Conservation (phyloP, 176 grass and related monocot genomes). For the Cymbopogon citratus region DNA sequence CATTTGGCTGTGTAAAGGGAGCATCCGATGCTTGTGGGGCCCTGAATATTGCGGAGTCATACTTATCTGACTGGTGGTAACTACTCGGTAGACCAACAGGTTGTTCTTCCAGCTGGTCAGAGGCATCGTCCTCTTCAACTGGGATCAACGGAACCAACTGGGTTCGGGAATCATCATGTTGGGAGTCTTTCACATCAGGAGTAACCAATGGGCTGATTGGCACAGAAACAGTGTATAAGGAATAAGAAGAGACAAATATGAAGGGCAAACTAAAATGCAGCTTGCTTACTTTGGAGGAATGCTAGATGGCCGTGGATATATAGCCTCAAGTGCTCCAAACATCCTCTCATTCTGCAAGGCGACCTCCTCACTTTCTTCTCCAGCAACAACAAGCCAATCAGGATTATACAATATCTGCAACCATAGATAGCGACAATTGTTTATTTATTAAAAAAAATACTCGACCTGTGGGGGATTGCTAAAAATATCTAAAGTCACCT, state of each 20-base stretch:
- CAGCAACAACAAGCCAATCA: slow-evolving; percentile 69
- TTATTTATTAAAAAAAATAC: not conserved
- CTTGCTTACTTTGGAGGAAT: slow-evolving; percentile 84
- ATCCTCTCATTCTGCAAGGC: slow-evolving; percentile 71
- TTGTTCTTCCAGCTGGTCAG: slow-evolving; percentile 51
- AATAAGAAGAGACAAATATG: slow-evolving; percentile 12
- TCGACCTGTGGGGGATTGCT: not conserved
- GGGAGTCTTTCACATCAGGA: slow-evolving; percentile 51
- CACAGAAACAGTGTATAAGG: not conserved
- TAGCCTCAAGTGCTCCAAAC: slow-evolving; percentile 83
- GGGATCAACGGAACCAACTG: slow-evolving; percentile 63
- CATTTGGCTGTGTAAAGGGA: slow-evolving; percentile 6
- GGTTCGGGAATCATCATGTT: slow-evolving; percentile 59
- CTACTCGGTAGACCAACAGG: slow-evolving; percentile 9
- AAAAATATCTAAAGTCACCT: not conserved
- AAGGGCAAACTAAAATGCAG: slow-evolving; percentile 19
- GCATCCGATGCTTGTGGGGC: slow-evolving; percentile 15
- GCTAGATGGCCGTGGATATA: slow-evolving; percentile 79
- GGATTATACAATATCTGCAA: slow-evolving; percentile 60
- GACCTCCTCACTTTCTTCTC: slow-evolving; percentile 82
- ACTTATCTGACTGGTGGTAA: slow-evolving; percentile 33
- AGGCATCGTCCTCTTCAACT: slow-evolving; percentile 81
- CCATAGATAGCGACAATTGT: not conserved
- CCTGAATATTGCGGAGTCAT: not conserved
- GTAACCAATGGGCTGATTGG: slow-evolving; percentile 65